phyloP scores from a whole-genome alignment of 2,329 filamentous ascomycete genomes.

The Coniochaeta sp. region DNA sequence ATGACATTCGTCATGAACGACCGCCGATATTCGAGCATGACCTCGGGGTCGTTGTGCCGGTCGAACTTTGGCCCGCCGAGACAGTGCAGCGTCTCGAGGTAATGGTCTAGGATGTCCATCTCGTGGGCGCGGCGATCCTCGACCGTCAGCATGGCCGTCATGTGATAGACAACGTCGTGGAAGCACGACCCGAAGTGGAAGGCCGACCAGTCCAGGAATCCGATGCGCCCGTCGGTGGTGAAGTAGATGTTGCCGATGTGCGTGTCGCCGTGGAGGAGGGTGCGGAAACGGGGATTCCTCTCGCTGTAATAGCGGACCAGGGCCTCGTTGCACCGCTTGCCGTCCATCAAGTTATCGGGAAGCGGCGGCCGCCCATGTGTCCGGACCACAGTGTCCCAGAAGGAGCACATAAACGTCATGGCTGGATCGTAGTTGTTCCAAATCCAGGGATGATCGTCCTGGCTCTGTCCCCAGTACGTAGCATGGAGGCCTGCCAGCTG shows the following conservation, averaged over 20 bases:
- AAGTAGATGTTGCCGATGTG: slow-evolving; percentile 37
- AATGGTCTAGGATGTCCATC: slow-evolving; percentile 27
- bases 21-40: slow-evolving; percentile 21
- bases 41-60: slow-evolving; percentile 18
- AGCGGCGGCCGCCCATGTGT: slow-evolving; percentile 20
- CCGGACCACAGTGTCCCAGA: slow-evolving; percentile 22
- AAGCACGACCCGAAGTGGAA: slow-evolving; percentile 32
- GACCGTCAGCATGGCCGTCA: slow-evolving; percentile 27
- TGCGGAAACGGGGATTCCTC: slow-evolving; percentile 29
- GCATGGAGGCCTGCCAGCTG: slow-evolving; percentile 32
- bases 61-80: slow-evolving; percentile 19
- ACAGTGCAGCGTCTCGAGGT: slow-evolving; percentile 22
- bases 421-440: slow-evolving; percentile 29
- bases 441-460: slow-evolving; percentile 23
- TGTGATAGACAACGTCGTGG: slow-evolving; percentile 33
- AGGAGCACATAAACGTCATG: slow-evolving; percentile 22
- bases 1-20: slow-evolving; percentile 24
- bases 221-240: slow-evolving; percentile 21
- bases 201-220: slow-evolving; percentile 34
- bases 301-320: slow-evolving; percentile 26
- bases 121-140: slow-evolving; percentile 32
- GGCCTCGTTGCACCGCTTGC: slow-evolving; percentile 23
- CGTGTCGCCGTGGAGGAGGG: slow-evolving; percentile 33
- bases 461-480: slow-evolving; percentile 25
- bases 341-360: slow-evolving; percentile 28